These are phyloP conservation scores for Candida schatavii DNA, from an alignment of 805 yeast species.

Conservation along the genomic window DNA sequence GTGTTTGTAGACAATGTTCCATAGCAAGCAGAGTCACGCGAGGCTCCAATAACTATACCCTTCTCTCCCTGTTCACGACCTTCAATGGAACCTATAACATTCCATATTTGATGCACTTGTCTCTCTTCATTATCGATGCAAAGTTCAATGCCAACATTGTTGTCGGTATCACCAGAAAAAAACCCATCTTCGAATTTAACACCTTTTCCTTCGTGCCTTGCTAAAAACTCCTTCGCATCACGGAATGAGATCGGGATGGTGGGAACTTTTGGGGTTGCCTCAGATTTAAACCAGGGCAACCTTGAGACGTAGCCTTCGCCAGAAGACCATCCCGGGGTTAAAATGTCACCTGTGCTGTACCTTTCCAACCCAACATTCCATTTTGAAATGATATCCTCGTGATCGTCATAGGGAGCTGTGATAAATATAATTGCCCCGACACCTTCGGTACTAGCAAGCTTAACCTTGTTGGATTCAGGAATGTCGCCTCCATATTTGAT, in stretches of 20 bases:
- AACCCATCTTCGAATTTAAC: slow-evolving; percentile 25
- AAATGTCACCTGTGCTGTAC: slow-evolving; percentile 70
- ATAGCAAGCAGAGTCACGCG: slow-evolving; percentile 70
- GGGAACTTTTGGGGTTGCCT: slow-evolving; percentile 67
- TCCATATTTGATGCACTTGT: slow-evolving; percentile 68
- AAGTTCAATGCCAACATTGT: slow-evolving; percentile 20
- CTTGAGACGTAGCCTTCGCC: slow-evolving; percentile 37
- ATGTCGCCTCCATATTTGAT: slow-evolving; percentile 69
- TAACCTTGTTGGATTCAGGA: slow-evolving; percentile 37
- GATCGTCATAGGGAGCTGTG: slow-evolving; percentile 17
- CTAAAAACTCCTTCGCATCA: slow-evolving; percentile 48
- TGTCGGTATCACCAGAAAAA: slow-evolving; percentile 24
- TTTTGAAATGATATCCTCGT: slow-evolving; percentile 48
- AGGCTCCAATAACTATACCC: slow-evolving; percentile 77
- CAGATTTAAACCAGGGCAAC: slow-evolving; percentile 44
- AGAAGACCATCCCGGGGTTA: slow-evolving; percentile 74
- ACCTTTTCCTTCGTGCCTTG: slow-evolving; percentile 32
- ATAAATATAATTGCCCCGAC: slow-evolving; percentile 71
- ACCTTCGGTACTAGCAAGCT: slow-evolving; percentile 52
- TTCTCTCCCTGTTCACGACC: slow-evolving; percentile 79
- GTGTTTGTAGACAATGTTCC: slow-evolving; percentile 76
- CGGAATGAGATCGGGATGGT: slow-evolving; percentile 73
- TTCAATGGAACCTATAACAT: slow-evolving; percentile 69
- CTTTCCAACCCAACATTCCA: slow-evolving; percentile 59
- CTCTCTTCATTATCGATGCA: slow-evolving; percentile 39